A percentile compares a stretch with the other conserved stretches of the same genome.
phyloP scores from a whole-genome alignment of 129 eudicot species.

The Helianthus tuberosus region DNA sequence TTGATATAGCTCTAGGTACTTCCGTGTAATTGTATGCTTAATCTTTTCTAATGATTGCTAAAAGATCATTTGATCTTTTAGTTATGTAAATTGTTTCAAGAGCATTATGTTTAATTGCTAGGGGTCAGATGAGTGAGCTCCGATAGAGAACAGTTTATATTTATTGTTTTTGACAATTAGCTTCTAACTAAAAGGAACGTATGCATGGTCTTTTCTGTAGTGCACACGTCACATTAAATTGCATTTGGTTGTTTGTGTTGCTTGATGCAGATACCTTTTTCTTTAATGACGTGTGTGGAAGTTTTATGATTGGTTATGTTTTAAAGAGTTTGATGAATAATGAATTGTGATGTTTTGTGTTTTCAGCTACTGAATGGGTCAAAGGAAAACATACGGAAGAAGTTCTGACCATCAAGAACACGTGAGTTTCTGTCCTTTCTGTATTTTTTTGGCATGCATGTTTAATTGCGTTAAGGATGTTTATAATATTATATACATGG shows the following conservation, averaged over 20 bases:
- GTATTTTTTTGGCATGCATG: background rate
- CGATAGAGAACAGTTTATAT: background rate
- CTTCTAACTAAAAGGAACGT: background rate
- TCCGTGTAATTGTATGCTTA: no score
- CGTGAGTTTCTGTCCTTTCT: constrained; percentile 36
- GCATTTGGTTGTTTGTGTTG: background rate
- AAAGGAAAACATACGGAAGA: constrained; percentile 76
- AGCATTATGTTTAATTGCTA: background rate
- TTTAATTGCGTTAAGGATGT: background rate
- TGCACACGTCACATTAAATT: background rate
- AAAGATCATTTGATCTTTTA: no score
- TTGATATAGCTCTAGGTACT: no score
- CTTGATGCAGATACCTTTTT: background rate
- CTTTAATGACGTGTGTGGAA: background rate
- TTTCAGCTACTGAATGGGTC: constrained; percentile 80
- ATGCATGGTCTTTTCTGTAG: background rate
- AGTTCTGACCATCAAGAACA: constrained; percentile 60
- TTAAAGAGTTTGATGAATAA: background rate
- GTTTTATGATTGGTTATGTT: background rate
- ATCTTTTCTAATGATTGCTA: no score
- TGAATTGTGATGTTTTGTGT: background rate
- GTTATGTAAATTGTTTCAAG: background rate
- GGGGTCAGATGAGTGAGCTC: background rate
- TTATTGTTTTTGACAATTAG: background rate
- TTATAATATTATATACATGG: background rate